Percentiles rank a stretch among this genome's conserved stretches.
phyloP scores from a whole-genome alignment of 345 rosid species.

The Populus nigra region DNA sequence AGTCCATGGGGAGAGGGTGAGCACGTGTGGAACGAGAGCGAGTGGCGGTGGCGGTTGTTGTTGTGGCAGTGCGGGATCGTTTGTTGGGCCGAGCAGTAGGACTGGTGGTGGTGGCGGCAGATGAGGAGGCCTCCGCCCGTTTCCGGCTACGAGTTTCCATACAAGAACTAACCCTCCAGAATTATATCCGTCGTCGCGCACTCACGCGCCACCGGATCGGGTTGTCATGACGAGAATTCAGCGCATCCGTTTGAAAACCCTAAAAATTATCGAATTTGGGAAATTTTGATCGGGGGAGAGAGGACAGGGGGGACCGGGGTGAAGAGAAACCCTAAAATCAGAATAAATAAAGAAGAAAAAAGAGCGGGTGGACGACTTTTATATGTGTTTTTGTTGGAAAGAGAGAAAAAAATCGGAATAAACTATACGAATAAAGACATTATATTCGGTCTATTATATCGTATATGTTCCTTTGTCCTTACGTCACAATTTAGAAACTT shows the following conservation, averaged over 20 bases:
- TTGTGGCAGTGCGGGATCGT: constrained; percentile 53
- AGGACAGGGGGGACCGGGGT: neutral
- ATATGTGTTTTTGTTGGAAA: neutral
- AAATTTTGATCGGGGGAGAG: neutral
- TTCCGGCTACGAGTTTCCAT: constrained; percentile 99
- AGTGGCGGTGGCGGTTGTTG: constrained; percentile 27
- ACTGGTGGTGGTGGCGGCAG: constrained; percentile 81
- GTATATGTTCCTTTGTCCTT: neutral
- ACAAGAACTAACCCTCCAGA: constrained; percentile 64
- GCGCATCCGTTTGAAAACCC: constrained; percentile 41
- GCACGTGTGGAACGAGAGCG: constrained; percentile 51
- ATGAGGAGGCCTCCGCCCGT: constrained; percentile 99
- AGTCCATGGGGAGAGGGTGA: constrained; percentile 60
- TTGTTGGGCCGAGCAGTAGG: constrained; percentile 77
- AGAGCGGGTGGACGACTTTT: constrained; percentile 7
- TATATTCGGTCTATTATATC: neutral
- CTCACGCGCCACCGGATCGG: constrained; percentile 59
- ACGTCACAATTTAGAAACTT: no score
- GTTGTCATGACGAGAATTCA: constrained; percentile 7
- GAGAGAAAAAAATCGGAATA: neutral
- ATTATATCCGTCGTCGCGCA: constrained; percentile 37
- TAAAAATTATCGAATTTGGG: neutral
- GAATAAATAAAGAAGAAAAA: neutral
- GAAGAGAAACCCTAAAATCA: constrained; percentile 23
- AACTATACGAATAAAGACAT: neutral